Evolutionary conservation across 2,329 filamentous ascomycete species (phyloP).

Genomic region (Myriosclerotinia duriaeana): DNA sequence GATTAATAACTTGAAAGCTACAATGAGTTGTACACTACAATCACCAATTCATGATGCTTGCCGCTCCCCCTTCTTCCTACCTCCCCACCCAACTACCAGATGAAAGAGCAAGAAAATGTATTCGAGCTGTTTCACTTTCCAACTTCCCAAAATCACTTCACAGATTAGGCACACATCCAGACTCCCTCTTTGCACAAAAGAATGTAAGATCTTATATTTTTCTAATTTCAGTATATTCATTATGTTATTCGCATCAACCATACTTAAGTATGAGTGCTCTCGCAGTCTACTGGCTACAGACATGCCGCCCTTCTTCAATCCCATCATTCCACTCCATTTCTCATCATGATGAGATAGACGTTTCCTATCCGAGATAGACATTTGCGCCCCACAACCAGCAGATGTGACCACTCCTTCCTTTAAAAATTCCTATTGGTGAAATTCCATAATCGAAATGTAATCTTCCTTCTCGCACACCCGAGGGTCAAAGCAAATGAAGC

Average conservation of each 20-base stretch:
- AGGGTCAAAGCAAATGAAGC: constrained; percentile 24
- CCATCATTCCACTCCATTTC: constrained; percentile 1
- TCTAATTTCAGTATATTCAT: constrained; percentile 27
- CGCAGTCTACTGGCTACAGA: constrained; percentile 23
- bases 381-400: constrained; percentile 21
- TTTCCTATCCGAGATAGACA: constrained; percentile 17
- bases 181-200: constrained; percentile 3
- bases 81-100: too few species aligned
- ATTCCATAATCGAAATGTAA: constrained; percentile 22
- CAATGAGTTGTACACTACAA: too few species aligned
- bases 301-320: constrained; percentile 17
- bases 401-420: constrained; percentile 21
- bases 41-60: too few species aligned
- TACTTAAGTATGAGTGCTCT: constrained; percentile 24
- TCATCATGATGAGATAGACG: constrained; percentile 12
- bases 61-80: too few species aligned
- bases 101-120: too few species aligned
- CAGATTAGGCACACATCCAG: background rate
- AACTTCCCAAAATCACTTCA: background rate
- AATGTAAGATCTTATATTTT: constrained; percentile 17
- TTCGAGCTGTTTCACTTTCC: too few species aligned
- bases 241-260: constrained; percentile 26
- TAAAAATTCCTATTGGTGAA: constrained; percentile 18
- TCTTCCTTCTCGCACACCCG: constrained; percentile 22
- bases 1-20: too few species aligned